These are phyloP conservation scores for Pythium dissotocum DNA, from an alignment of 352 stramenopile genomes.

Conservation along the genomic window DNA sequence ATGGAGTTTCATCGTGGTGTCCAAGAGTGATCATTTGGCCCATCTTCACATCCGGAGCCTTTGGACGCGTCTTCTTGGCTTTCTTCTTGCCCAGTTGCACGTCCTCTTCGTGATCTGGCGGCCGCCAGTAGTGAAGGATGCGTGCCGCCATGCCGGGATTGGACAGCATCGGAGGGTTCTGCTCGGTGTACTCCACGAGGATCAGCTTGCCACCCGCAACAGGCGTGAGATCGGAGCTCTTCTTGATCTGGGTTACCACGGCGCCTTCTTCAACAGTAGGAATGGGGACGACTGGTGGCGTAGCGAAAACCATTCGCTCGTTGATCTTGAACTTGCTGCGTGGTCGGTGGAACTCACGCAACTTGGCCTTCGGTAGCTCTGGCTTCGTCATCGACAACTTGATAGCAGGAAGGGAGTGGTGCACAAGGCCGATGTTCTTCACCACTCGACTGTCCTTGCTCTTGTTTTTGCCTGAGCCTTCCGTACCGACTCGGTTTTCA, in stretches of 20 bases:
- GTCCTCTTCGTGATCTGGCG: conserved; percentile 53
- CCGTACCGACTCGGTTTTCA: conserved; percentile 56
- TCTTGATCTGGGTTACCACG: conserved; percentile 87
- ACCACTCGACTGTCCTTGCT: conserved; percentile 83
- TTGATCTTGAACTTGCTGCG: conserved; percentile 89
- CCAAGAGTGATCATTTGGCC: conserved; percentile 83
- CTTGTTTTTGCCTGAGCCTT: conserved; percentile 68
- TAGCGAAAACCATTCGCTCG: conserved; percentile 57
- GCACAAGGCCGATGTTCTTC: conserved; percentile 84
- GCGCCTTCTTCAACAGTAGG: conserved; percentile 65
- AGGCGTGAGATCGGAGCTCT: conserved; percentile 79
- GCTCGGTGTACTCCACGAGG: conserved; percentile 84
- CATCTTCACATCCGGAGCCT: conserved; percentile 78
- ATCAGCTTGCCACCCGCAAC: conserved; percentile 77
- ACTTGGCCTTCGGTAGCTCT: conserved; percentile 77
- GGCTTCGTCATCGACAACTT: conserved; percentile 86
- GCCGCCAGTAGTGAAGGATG: conserved; percentile 86
- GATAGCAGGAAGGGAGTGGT: conserved; percentile 85
- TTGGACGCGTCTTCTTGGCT: conserved; percentile 60
- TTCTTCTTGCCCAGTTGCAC: conserved; percentile 68
- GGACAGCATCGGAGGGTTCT: conserved; percentile 75
- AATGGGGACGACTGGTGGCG: conserved; percentile 40
- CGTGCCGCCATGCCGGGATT: conserved; percentile 83
- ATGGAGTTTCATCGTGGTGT: conserved; percentile 78
- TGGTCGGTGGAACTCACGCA: conserved; percentile 82